Base-by-base conservation (phyloP, 768 basidiomycete genomes). In the Leucocoprinus birnbaumii region DNA sequence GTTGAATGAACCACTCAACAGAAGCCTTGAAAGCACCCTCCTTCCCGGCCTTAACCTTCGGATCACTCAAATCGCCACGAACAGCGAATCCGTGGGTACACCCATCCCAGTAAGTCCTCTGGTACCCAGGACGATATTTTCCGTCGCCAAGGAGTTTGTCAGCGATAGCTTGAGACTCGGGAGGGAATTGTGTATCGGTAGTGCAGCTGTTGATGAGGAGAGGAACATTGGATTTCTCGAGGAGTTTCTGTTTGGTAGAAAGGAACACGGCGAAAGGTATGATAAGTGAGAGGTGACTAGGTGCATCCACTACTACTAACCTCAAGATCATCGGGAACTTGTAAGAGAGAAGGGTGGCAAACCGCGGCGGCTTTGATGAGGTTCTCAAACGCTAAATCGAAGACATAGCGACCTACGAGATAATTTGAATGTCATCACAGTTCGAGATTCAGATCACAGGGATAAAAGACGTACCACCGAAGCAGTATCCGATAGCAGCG, bases 201-300 rank as follows among this genome's bases (percentile, higher is more conserved):
- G 77, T 73, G 68, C 86, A 87, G 41, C 80, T 81, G 73, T 87
- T 87, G 69, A 88, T 84, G 38, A 90, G 75, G 25, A 89, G 73
- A 21, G 87, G 84, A 0, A 75, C 75, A 43, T 77, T 77, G 26
- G 84, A 71, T 10, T 47, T 59, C 2, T 61, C 52, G 43, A 69
- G 60, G 65, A 82, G 82, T 74, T 71, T 79, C 86, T 84, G 57
- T 11, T 13, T 1, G 31, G 37, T 16, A 48, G 19, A 14, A n/a
- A 25, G 46, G 37, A n/a, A n/a, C n/a, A n/a, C n/a, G n/a, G n/a
- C n/a, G n/a, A n/a, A n/a, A n/a, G n/a, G n/a, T n/a, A n/a, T n/a
- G n/a, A n/a, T n/a, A n/a, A n/a, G n/a, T n/a, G 21, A 25, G 2
- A 49, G 10, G 44, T 35, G 41, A 25, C 58, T 24, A 21, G 27